Conservation (phyloP, 2,329 filamentous ascomycete genomes). For the Didymella keratinophila region DNA sequence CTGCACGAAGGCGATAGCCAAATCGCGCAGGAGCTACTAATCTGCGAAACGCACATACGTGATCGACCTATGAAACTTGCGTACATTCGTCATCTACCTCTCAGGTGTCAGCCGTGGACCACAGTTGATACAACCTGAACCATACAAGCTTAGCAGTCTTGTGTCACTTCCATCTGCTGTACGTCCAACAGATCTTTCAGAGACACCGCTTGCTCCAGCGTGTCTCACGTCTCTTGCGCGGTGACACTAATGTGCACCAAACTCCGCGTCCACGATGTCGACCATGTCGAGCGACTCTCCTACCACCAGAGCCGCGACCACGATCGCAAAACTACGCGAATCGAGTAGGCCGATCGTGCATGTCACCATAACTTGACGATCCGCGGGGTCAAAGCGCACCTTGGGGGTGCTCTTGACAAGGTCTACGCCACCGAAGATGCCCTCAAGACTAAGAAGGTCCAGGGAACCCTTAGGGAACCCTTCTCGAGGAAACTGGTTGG, state of each 20-base stretch:
- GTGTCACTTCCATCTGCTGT: background rate
- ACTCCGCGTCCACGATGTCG: background rate
- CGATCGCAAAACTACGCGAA: background rate
- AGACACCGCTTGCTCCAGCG: background rate
- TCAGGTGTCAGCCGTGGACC: background rate
- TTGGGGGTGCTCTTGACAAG: background rate
- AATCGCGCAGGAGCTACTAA: background rate
- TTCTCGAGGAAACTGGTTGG: background rate
- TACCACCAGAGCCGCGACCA: background rate
- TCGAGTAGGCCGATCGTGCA: background rate
- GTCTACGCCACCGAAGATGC: background rate
- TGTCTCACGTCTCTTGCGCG: background rate
- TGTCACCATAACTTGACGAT: background rate
- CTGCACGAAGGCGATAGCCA: background rate
- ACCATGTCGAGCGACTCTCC: background rate
- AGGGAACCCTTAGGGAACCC: no score
- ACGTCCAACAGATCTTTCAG: background rate
- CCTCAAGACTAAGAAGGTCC: background rate
- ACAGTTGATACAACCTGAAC: background rate
- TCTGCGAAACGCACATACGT: background rate
- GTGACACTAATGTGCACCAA: background rate
- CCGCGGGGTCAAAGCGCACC: background rate
- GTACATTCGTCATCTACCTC: background rate
- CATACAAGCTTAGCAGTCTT: background rate
- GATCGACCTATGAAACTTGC: background rate